Conservation (phyloP, 1,284 basidiomycete genomes). For the Trichosporon asahii region DNA sequence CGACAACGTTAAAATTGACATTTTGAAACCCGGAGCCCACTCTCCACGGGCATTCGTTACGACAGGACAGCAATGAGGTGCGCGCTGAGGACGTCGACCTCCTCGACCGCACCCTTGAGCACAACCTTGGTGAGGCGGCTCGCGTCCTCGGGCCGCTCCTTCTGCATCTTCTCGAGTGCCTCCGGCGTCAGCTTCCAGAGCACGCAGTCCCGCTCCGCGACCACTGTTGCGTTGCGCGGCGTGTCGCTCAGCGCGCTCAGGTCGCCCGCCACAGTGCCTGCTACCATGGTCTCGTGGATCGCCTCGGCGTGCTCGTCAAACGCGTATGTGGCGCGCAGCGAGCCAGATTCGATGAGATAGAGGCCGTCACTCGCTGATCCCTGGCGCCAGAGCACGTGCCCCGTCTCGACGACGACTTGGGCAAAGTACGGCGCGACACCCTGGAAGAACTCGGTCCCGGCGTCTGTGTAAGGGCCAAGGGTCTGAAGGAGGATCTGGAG, state of each 20-base stretch:
- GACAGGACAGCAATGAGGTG: slow-evolving; percentile 49
- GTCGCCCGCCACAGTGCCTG: slow-evolving; percentile 86
- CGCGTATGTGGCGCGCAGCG: slow-evolving; percentile 72
- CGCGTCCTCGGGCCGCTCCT: slow-evolving; percentile 64
- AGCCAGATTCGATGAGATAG: slow-evolving; percentile 80
- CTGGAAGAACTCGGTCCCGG: slow-evolving; percentile 47
- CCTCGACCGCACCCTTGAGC: slow-evolving; percentile 62
- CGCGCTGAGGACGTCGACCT: slow-evolving; percentile 48
- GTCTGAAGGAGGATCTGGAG: slow-evolving; percentile 62
- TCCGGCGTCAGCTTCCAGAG: slow-evolving; percentile 72
- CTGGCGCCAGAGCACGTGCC: slow-evolving; percentile 69
- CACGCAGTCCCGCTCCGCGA: slow-evolving; percentile 70
- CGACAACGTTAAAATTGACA: not conserved
- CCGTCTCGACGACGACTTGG: slow-evolving; percentile 60
- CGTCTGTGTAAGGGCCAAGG: slow-evolving; percentile 63
- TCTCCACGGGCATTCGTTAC: slow-evolving; percentile 14
- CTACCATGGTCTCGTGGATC: slow-evolving; percentile 85
- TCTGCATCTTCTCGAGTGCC: slow-evolving; percentile 61
- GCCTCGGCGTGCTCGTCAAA: slow-evolving; percentile 66
- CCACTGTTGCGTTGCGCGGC: slow-evolving; percentile 76
- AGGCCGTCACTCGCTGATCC: slow-evolving; percentile 73
- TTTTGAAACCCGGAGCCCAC: not conserved
- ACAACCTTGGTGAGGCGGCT: slow-evolving; percentile 67
- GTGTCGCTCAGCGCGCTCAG: slow-evolving; percentile 72
- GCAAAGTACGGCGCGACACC: slow-evolving; percentile 66